Conservation (phyloP, 306 rosid species). For the Neltuma alba region DNA sequence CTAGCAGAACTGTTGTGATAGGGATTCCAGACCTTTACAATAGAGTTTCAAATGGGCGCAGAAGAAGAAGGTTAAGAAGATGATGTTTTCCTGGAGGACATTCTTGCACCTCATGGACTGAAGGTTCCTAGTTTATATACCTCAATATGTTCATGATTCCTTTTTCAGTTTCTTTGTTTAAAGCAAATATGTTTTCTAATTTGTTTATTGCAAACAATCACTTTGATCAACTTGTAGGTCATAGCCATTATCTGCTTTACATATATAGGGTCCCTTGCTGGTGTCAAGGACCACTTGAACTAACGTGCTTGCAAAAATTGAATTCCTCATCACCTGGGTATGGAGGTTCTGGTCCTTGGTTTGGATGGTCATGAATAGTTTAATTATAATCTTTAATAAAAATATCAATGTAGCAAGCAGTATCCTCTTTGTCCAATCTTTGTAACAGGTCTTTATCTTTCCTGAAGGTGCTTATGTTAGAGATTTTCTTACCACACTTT, state of each 20-base stretch:
- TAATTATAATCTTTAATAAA: not conserved
- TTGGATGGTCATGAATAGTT: not conserved
- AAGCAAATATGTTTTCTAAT: constrained; percentile 16
- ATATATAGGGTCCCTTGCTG: constrained; percentile 8
- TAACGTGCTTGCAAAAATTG: not conserved
- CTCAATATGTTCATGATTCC: constrained; percentile 26
- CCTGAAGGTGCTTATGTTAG: not conserved
- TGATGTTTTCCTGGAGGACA: constrained; percentile 15
- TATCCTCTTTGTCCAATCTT: not conserved
- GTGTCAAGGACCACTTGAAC: not conserved
- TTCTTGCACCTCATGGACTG: constrained; percentile 21
- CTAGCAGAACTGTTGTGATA: constrained; percentile 41
- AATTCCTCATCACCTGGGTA: not conserved
- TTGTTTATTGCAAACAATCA: constrained; percentile 10
- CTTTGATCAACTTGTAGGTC: constrained; percentile 9
- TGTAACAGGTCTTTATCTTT: not conserved
- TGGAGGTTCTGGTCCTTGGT: not conserved
- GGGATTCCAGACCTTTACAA: constrained; percentile 6
- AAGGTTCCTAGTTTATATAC: constrained; percentile 20
- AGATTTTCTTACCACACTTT: not conserved
- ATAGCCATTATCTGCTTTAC: constrained; percentile 7
- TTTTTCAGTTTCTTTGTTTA: constrained; percentile 22
- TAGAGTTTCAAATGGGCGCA: constrained; percentile 43
- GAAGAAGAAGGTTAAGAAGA: constrained; percentile 74
- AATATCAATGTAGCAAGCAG: not conserved